Conservation (phyloP, 306 rosid genomes). For the Rosa rugosa region DNA sequence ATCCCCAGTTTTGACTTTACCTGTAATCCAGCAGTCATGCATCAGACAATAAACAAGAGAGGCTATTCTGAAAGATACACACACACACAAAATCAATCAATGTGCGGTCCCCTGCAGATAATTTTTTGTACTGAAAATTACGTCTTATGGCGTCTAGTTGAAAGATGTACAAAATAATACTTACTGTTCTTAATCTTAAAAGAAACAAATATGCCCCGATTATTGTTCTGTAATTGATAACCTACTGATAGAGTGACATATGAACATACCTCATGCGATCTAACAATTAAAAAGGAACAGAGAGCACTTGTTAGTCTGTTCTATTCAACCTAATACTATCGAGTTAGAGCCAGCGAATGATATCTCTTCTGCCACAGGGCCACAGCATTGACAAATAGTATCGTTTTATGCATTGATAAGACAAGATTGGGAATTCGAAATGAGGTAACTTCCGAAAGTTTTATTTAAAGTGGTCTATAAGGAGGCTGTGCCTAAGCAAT, state of each 20-base stretch:
- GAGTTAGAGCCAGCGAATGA: background rate
- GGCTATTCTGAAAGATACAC: background rate
- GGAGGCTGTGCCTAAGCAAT: background rate
- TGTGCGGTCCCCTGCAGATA: background rate
- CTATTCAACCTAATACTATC: background rate
- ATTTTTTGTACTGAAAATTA: background rate
- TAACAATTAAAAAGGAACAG: background rate
- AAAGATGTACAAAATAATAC: background rate
- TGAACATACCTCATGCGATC: background rate
- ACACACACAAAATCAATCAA: background rate
- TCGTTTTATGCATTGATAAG: background rate
- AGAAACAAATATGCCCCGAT: background rate
- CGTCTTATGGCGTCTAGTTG: background rate
- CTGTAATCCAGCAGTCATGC: constrained; percentile 39
- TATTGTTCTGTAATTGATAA: background rate
- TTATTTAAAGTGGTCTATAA: background rate
- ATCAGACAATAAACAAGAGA: constrained; percentile 25
- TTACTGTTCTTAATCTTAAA: background rate
- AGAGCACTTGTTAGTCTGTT: background rate
- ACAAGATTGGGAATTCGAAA: background rate
- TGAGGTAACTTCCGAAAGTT: background rate
- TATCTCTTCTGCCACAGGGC: background rate
- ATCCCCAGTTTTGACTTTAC: constrained; percentile 83
- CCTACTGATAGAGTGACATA: background rate
- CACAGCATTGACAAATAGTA: background rate